Evolutionary conservation across 2,329 filamentous ascomycete species (phyloP), one percentile per base, ranked within the genome.

Genomic region (Aspergillaceae sp.): DNA sequence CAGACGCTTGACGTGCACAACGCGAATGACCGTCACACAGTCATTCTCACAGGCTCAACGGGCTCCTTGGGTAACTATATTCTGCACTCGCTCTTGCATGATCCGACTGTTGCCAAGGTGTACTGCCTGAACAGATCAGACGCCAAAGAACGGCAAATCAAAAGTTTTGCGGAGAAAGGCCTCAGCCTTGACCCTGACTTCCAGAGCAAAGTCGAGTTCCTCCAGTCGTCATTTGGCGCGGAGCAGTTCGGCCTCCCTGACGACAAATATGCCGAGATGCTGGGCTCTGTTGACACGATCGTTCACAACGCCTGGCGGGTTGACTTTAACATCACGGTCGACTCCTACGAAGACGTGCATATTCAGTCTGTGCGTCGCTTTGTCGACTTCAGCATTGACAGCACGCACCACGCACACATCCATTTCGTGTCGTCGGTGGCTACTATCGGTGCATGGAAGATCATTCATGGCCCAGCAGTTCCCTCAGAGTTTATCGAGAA

Each of bases 291-390:
- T 1, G 48, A 56, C 41, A 51, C 49, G 0, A 48, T 66, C 11
- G 44, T 57, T 3, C 63, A 66, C 51, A 65, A 64, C 45, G 56
- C 57, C 1, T 66, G 63, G 63, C 50, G 45, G 2, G 56, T 66
- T 4, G 52, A 64, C 48, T 63, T 64, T 51, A 65, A 64, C 46
- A 52, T 48, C n/a, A 42, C 51, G 19, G 44, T 64, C 4, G 10
- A 43, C 6, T 54, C 58, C 8, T 66, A 62, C 44, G 51, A 54
- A 43, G 55, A 61, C 0, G 43, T 51, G 3, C 58, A 62, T 11
- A 51, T 64, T n/a, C 46, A 43, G 5, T 53, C 51, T 28, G 47
- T 63, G 4, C 51, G 51, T n/a, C 52, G 48, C 9, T 43, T 65
- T 0, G 43, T 64, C 7, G 54, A 64, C 3, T 60, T 57, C 29